Conservation (phyloP, 108 stramenopile genomes). For the Stephanodiscus triporus region DNA sequence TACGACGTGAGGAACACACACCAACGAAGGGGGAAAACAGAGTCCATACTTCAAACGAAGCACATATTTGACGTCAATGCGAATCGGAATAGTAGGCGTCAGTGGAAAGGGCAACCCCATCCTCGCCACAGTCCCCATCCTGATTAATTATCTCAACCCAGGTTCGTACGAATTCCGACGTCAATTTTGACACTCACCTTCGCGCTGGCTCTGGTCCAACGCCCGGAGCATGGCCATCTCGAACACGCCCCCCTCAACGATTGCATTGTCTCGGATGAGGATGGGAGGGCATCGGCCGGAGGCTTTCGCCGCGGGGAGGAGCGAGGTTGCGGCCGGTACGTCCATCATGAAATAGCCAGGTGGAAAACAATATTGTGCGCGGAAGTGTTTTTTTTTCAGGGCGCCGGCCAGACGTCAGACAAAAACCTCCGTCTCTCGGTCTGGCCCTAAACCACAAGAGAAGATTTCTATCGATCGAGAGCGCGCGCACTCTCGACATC, state of each 20-base stretch:
- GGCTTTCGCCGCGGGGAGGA: slow-evolving; percentile 20
- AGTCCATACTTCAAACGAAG: not conserved
- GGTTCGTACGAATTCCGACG: slow-evolving; percentile 6
- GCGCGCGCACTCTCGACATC: no score
- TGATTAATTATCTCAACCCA: not conserved
- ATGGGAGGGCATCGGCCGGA: slow-evolving; percentile 28
- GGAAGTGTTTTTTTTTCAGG: no score
- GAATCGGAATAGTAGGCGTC: not conserved
- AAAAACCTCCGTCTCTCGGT: no score
- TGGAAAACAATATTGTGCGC: no score
- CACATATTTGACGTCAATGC: not conserved
- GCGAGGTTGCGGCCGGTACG: not conserved
- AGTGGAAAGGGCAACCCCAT: not conserved
- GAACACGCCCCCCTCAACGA: slow-evolving; percentile 18
- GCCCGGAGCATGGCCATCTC: slow-evolving; percentile 12
- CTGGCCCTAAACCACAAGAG: no score
- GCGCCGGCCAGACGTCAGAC: no score
- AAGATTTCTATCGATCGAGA: no score
- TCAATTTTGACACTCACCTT: slow-evolving; percentile 6
- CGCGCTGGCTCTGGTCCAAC: slow-evolving; percentile 4
- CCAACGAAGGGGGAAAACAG: not conserved
- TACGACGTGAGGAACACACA: not conserved
- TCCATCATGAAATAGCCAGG: no score
- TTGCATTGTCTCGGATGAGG: slow-evolving; percentile 19
- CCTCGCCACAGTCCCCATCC: not conserved